Percentiles rank a stretch among this genome's conserved stretches.
phyloP scores from a whole-genome alignment of 768 basidiomycete genomes.

The Pleurotus platypus region DNA sequence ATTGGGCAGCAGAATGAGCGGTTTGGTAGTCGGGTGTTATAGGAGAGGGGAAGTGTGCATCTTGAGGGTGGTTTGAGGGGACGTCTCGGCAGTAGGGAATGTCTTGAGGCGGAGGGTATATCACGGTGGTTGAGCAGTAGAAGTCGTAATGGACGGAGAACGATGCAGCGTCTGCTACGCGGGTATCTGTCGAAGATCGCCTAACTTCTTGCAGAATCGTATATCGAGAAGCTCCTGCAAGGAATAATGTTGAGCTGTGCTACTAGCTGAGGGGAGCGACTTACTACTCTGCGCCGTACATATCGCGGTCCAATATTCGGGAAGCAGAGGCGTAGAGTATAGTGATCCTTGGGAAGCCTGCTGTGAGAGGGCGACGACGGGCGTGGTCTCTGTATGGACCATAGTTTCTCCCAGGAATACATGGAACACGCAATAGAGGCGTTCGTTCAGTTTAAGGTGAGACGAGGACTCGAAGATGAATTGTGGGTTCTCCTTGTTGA shows the following conservation, averaged over 20 bases:
- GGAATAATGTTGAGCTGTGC: not conserved
- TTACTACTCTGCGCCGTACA: slow-evolving; percentile 16
- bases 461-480: slow-evolving; percentile 17
- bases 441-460: slow-evolving; percentile 12
- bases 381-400: slow-evolving; percentile 20
- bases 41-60: not conserved
- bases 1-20: not conserved
- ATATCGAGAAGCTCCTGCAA: slow-evolving; percentile 19
- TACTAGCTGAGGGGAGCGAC: not conserved
- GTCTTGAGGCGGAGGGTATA: not conserved
- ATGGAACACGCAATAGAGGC: slow-evolving; percentile 17
- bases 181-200: slow-evolving; percentile 8
- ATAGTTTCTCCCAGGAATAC: slow-evolving; percentile 19
- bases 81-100: not conserved
- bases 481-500: slow-evolving; percentile 12
- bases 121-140: not conserved
- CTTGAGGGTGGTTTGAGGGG: not conserved
- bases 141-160: slow-evolving; percentile 16
- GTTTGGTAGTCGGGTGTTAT: not conserved
- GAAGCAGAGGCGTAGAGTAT: slow-evolving; percentile 19
- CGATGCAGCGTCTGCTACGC: slow-evolving; percentile 12
- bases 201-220: slow-evolving; percentile 21
- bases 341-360: slow-evolving; percentile 1
- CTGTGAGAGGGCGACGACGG: slow-evolving; percentile 11
- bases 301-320: slow-evolving; percentile 21